phyloP scores from a whole-genome alignment of 2,329 filamentous ascomycete species.

The Chaetomium globosum region DNA sequence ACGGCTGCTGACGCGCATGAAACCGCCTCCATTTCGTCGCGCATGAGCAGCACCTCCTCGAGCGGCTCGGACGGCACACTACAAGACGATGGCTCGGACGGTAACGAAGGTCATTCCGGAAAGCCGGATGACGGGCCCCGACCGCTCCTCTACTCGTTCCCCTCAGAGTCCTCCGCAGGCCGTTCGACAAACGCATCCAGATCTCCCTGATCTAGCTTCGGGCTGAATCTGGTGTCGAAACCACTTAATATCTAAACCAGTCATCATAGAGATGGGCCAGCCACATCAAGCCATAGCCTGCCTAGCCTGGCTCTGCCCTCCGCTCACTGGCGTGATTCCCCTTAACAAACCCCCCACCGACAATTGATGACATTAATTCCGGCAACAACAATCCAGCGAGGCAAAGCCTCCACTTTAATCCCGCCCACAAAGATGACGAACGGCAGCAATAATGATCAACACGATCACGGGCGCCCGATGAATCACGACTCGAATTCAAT shows the following conservation, averaged over 20 bases:
- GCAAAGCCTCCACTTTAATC: constrained; percentile 26
- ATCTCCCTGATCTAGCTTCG: constrained; percentile 9
- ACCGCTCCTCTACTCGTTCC: constrained; percentile 30
- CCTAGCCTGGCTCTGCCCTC: neutral
- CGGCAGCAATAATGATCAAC: constrained; percentile 4
- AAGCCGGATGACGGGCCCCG: constrained; percentile 19
- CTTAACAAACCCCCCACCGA: neutral
- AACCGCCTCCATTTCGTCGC: constrained; percentile 29
- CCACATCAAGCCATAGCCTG: neutral
- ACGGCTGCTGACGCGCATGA: constrained; percentile 35
- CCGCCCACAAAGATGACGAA: constrained; percentile 5
- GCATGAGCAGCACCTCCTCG: constrained; percentile 24
- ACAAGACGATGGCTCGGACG: constrained; percentile 31
- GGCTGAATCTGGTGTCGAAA: neutral
- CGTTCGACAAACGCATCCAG: constrained; percentile 26
- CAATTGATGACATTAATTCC: constrained; percentile 21
- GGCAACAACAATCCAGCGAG: constrained; percentile 18
- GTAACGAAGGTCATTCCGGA: constrained; percentile 14
- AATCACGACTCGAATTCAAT: neutral
- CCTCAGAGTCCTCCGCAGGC: constrained; percentile 28
- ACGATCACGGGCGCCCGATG: constrained; percentile 1
- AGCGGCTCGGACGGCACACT: constrained; percentile 33
- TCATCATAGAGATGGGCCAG: neutral
- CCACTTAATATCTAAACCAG: constrained; percentile 9
- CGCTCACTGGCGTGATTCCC: neutral